These are phyloP conservation scores for Kwoniella bestiolae DNA, from an alignment of 768 basidiomycete genomes.

Conservation along the genomic window DNA sequence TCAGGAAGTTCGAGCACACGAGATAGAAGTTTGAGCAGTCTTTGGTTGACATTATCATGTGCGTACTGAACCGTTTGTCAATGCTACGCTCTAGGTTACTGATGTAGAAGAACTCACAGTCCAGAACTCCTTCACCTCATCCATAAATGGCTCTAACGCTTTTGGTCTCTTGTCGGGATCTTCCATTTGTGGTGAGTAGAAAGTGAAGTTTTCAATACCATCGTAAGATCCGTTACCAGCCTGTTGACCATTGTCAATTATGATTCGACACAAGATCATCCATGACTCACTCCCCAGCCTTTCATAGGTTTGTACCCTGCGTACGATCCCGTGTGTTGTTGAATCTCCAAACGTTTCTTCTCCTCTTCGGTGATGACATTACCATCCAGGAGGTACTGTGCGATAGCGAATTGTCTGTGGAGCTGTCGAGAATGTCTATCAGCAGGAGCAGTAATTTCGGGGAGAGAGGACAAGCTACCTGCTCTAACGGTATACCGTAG, in stretches of 20 bases:
- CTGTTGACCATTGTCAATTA: neutral
- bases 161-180: neutral
- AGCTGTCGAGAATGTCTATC: conserved; percentile 1
- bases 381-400: conserved; percentile 16
- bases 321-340: conserved; percentile 19
- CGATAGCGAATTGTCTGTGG: conserved; percentile 26
- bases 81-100: too few species aligned
- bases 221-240: neutral
- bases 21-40: conserved; percentile 42
- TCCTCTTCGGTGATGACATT: conserved; percentile 21
- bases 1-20: conserved; percentile 43
- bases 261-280: neutral
- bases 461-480: neutral
- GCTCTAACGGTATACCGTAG: conserved; percentile 22
- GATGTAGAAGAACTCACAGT: too few species aligned
- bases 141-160: conserved; percentile 16
- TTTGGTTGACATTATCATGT: conserved; percentile 22
- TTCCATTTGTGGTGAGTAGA: conserved; percentile 18
- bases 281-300: conserved; percentile 16
- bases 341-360: conserved; percentile 16
- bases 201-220: conserved; percentile 21
- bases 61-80: neutral
- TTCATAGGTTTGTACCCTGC: conserved; percentile 25
- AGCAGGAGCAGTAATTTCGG: too few species aligned
- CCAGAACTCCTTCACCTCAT: conserved; percentile 24